Base-by-base conservation (phyloP, 768 basidiomycete genomes). In the Pulveroboletus ravenelii region DNA sequence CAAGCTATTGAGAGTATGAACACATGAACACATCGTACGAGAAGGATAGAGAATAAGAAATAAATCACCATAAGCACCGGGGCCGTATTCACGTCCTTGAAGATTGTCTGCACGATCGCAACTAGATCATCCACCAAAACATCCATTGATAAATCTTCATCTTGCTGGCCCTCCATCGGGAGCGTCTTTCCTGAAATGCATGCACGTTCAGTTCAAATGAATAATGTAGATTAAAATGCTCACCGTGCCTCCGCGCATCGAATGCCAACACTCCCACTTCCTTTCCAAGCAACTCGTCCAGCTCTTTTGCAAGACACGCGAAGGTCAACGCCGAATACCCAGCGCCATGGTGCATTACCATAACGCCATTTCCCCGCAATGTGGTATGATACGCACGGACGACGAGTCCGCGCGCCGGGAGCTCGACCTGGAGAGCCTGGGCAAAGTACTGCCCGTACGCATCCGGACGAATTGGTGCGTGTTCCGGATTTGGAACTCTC, bases 281-380 rank as follows among this genome's bases (percentile, higher is more conserved):
- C 6, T 84, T 85, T 27, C 74, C 75, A 38, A 81, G 79, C 65
- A 76, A 55, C 38, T 71, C 78, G 10, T 64, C 66, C 1, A 97
- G 71, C 68, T 89, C 86, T 67, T 85, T 86, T n/a, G 94, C 92
- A 50, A 96, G 76, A 60, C 83, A 85, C 2, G 96, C 93, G 66
- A 95, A 99, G 56, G 82, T 89, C 53, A 97, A 73, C 0, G 83
- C 96, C 0, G 87, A 85, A 63, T 92, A 92, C 13, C 96, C 96
- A 0, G 92, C 95, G 1, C 96, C 96, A 59, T 99, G 95, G 61
- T 96, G 93, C 70, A 90, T 94, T 6, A 97, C 78, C 65, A 98
- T 79, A 3, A 95, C 81, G 0, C 87, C 84, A 15, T 74, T 76
- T 0, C 56, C 60, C 17, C 50, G 55, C 2, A 93, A 82, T 1